Conservation (phyloP, 2,329 filamentous ascomycete genomes). For the Calonectria hawksworthii region DNA sequence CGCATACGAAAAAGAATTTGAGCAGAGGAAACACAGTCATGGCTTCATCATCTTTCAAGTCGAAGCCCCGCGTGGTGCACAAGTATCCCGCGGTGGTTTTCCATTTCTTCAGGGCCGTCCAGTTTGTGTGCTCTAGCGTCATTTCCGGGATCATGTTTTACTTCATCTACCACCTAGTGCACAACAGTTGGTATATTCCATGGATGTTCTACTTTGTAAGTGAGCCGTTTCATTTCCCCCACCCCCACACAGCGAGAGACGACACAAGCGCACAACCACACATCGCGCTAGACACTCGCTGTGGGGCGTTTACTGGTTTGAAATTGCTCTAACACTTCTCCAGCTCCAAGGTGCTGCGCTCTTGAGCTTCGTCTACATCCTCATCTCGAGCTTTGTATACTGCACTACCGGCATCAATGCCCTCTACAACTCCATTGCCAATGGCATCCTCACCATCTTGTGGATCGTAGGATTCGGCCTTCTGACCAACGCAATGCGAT, state of each 20-base stretch:
- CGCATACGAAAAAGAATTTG: no score
- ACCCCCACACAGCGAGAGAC: no score
- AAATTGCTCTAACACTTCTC: neutral
- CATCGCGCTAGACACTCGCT: no score
- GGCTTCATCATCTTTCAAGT: neutral
- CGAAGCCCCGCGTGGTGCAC: neutral
- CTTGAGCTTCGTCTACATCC: neutral
- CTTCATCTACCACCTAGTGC: neutral
- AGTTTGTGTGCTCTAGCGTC: neutral
- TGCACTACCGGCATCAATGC: neutral
- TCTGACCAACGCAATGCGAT: neutral
- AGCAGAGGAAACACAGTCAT: neutral
- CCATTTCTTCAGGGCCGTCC: neutral
- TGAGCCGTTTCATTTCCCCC: neutral
- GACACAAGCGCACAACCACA: no score
- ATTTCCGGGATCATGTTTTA: slow-evolving; percentile 5
- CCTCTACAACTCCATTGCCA: neutral
- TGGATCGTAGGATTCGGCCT: neutral
- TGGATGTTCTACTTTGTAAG: slow-evolving; percentile 13
- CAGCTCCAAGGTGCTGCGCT: neutral
- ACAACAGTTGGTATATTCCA: neutral
- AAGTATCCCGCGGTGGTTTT: neutral
- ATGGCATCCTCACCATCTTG: neutral
- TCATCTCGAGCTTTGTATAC: neutral
- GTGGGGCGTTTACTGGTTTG: neutral